phyloP scores from a whole-genome alignment of 768 basidiomycete genomes.

The Cytidiella melzeri region DNA sequence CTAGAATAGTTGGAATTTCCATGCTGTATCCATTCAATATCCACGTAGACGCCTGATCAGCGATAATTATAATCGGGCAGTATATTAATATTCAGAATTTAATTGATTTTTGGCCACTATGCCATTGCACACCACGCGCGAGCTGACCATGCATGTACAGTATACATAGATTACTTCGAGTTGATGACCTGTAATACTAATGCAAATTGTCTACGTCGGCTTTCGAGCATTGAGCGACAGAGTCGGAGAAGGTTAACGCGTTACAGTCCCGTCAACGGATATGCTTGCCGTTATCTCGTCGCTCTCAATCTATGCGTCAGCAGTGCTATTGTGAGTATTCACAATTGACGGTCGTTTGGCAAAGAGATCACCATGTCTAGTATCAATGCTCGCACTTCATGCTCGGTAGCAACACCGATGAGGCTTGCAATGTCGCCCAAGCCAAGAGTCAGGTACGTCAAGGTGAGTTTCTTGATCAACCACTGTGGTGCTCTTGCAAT shows the following conservation, averaged over 20 bases:
- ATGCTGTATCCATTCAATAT: no score
- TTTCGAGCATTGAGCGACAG: slow-evolving; percentile 50
- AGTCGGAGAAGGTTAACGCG: slow-evolving; percentile 61
- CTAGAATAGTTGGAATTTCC: no score
- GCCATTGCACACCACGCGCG: no score
- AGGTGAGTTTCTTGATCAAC: slow-evolving; percentile 72
- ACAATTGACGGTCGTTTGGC: no score
- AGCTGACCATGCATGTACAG: no score
- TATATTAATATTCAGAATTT: no score
- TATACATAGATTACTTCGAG: no score
- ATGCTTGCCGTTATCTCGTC: slow-evolving; percentile 66
- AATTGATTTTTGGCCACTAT: no score
- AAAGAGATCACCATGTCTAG: slow-evolving; percentile 82
- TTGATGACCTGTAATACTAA: no score
- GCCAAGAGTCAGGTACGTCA: slow-evolving; percentile 76
- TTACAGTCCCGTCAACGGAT: slow-evolving; percentile 63
- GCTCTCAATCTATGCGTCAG: slow-evolving; percentile 56
- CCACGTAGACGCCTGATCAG: no score
- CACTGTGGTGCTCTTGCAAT: slow-evolving; percentile 70
- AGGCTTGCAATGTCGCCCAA: slow-evolving; percentile 63
- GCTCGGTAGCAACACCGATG: slow-evolving; percentile 44
- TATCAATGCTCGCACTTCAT: slow-evolving; percentile 52
- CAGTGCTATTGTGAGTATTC: no score
- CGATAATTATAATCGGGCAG: no score
- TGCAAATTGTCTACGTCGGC: slow-evolving; percentile 55